A percentile compares a stretch with the other conserved stretches of the same genome.
These are phyloP conservation scores for Cutaneotrichosporon spelunceum DNA, from an alignment of 1,284 basidiomycete genomes.

Conservation along the genomic window DNA sequence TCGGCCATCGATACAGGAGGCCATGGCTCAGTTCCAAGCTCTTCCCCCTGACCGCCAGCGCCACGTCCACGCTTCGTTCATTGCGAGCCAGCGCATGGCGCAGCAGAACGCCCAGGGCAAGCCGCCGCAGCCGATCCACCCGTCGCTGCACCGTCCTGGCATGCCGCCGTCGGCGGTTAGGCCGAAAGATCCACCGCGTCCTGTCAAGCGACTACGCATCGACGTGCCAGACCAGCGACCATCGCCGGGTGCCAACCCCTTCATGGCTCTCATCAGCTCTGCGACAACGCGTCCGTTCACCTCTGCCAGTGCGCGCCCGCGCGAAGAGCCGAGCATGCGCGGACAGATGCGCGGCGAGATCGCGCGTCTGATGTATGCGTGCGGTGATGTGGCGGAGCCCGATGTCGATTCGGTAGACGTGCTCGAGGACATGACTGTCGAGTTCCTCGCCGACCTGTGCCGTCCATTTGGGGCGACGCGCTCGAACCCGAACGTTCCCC, in stretches of 20 bases:
- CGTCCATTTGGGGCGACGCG: conserved; percentile 38
- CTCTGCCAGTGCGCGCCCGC: neutral
- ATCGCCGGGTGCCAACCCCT: neutral
- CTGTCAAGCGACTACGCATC: conserved; percentile 7
- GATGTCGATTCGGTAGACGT: conserved; percentile 44
- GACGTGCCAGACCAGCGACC: conserved; percentile 10
- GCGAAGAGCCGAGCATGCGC: conserved; percentile 36
- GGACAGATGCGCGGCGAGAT: conserved; percentile 47
- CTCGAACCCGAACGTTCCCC: conserved; percentile 16
- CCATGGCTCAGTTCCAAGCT: conserved; percentile 8
- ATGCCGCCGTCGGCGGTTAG: neutral
- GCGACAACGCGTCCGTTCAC: neutral
- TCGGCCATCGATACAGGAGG: neutral
- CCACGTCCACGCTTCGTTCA: conserved; percentile 19
- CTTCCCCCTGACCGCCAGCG: conserved; percentile 23
- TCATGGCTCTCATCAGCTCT: neutral
- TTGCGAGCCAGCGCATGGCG: conserved; percentile 15
- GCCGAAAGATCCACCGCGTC: conserved; percentile 1
- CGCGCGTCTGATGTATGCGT: conserved; percentile 45
- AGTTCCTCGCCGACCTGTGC: conserved; percentile 44
- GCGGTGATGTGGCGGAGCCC: conserved; percentile 43
- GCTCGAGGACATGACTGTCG: conserved; percentile 45
- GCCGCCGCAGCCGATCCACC: conserved; percentile 5
- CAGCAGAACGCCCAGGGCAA: conserved; percentile 9
- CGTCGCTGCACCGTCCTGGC: conserved; percentile 1